Evolutionary conservation across 1,284 basidiomycete genomes (phyloP).

Genomic region (Entoloma clypeatum): DNA sequence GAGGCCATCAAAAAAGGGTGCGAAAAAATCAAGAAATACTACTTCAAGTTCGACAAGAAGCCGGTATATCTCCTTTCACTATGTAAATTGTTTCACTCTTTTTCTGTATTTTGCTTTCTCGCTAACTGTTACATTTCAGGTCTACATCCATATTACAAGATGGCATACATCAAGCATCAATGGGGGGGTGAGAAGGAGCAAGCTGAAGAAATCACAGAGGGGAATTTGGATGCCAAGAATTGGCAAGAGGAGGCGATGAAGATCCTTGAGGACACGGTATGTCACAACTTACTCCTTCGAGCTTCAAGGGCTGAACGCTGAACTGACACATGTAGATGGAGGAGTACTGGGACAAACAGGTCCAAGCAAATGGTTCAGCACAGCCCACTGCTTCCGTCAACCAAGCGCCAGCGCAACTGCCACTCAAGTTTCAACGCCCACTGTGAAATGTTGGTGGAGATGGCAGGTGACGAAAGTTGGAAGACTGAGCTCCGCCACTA

Average conservation of each 20-base stretch:
- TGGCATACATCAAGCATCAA: conserved; percentile 20
- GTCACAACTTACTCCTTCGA: no score
- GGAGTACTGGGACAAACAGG: conserved; percentile 12
- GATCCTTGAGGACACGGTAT: conserved; percentile 11
- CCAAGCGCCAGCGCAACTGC: not conserved
- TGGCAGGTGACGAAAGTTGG: conserved; percentile 4
- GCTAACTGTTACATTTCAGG: no score
- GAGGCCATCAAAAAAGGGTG: conserved; percentile 9
- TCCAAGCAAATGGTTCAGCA: not conserved
- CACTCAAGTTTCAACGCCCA: conserved; percentile 3
- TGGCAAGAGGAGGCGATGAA: conserved; percentile 8
- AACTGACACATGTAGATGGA: conserved; percentile 12
- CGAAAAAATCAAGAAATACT: conserved; percentile 23
- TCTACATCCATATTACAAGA: conserved; percentile 21
- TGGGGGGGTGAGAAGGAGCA: conserved; percentile 24
- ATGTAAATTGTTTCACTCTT: conserved; percentile 1
- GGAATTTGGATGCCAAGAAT: conserved; percentile 19
- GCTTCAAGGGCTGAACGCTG: no score
- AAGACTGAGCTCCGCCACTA: conserved; percentile 15
- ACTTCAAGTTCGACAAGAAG: conserved; percentile 22
- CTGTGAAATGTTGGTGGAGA: not conserved
- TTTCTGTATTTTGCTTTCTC: not conserved
- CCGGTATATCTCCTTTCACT: conserved; percentile 14
- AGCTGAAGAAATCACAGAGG: conserved; percentile 9
- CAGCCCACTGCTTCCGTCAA: not conserved